Evolutionary conservation across 2,329 filamentous ascomycete species (phyloP).

Genomic region (Fusarium keratoplasticum): DNA sequence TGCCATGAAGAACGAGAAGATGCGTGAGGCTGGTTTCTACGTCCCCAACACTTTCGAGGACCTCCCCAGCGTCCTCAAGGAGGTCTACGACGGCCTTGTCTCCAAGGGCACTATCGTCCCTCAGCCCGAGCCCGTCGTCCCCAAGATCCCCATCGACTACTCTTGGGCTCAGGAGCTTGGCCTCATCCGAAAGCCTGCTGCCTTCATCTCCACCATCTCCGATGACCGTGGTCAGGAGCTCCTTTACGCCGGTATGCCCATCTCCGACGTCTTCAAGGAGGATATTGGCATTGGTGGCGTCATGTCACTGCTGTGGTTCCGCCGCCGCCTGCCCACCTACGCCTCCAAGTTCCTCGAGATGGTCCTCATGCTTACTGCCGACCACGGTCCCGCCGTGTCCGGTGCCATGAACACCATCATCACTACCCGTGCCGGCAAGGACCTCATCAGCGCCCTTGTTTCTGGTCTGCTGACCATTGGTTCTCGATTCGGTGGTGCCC

Average conservation of each 20-base stretch:
- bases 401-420: conserved; percentile 99
- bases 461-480: conserved; percentile 98
- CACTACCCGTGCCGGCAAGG: conserved; percentile 98
- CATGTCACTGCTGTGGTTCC: conserved; percentile 99
- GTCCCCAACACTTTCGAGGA: conserved; percentile 98
- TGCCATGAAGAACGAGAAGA: conserved; percentile 94
- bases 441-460: conserved; percentile 94
- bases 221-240: conserved; percentile 99
- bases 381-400: conserved; percentile 98
- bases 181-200: conserved; percentile 98
- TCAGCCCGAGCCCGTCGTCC: conserved; percentile 87
- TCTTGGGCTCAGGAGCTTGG: conserved; percentile 99
- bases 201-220: conserved; percentile 99
- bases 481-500: conserved; percentile 97
- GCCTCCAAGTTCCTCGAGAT: conserved; percentile 99
- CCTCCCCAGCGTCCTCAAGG: conserved; percentile 79
- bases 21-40: conserved; percentile 94
- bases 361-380: conserved; percentile 99
- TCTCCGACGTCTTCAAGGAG: conserved; percentile 99
- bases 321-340: conserved; percentile 93
- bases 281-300: conserved; percentile 99
- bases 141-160: conserved; percentile 99
- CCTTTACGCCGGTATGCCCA: conserved; percentile 98
- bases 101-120: conserved; percentile 87
- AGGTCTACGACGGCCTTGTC: conserved; percentile 91